A percentile compares a stretch with the other conserved stretches of the same genome.
These are phyloP conservation scores for Trichophyton verrucosum DNA, from an alignment of 2,329 filamentous ascomycete species.

Conservation along the genomic window DNA sequence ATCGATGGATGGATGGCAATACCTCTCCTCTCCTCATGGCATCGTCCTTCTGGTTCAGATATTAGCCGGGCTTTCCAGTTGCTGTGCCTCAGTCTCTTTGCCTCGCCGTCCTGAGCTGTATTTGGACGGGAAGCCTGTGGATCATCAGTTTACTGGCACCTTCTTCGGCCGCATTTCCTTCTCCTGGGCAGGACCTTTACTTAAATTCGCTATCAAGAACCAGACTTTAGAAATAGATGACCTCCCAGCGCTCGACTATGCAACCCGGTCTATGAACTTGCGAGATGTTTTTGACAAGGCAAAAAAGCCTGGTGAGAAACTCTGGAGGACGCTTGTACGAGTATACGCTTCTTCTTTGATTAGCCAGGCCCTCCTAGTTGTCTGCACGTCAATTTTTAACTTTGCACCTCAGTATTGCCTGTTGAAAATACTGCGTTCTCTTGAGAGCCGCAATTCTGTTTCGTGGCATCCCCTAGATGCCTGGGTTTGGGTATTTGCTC, in stretches of 20 bases:
- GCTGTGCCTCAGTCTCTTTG: constrained; percentile 42
- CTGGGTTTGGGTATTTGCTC: constrained; percentile 56
- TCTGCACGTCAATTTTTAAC: constrained; percentile 45
- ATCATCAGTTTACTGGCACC: constrained; percentile 50
- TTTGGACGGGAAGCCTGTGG: constrained; percentile 47
- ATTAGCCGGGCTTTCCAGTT: constrained; percentile 30
- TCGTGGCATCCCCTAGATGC: constrained; percentile 40
- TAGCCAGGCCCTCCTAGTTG: constrained; percentile 47
- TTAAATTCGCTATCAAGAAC: constrained; percentile 45
- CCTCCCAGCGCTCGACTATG: constrained; percentile 48
- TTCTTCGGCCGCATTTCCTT: constrained; percentile 53
- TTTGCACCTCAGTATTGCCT: constrained; percentile 61
- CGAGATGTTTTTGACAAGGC: constrained; percentile 38
- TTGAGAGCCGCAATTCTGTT: constrained; percentile 45
- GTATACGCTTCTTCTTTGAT: constrained; percentile 46
- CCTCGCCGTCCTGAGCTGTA: constrained; percentile 58
- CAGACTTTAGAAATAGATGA: constrained; percentile 50
- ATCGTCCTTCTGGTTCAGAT: constrained; percentile 14
- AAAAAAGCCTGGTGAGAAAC: constrained; percentile 24
- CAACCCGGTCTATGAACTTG: constrained; percentile 40
- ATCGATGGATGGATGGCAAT: not conserved
- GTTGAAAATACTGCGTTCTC: constrained; percentile 49
- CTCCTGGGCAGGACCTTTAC: constrained; percentile 47
- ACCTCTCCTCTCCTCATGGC: not conserved
- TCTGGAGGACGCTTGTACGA: constrained; percentile 50